A percentile compares a stretch with the other conserved stretches of the same genome.
These are phyloP conservation scores for Colletotrichum destructivum DNA, from an alignment of 2,329 filamentous ascomycete species.

Conservation along the genomic window DNA sequence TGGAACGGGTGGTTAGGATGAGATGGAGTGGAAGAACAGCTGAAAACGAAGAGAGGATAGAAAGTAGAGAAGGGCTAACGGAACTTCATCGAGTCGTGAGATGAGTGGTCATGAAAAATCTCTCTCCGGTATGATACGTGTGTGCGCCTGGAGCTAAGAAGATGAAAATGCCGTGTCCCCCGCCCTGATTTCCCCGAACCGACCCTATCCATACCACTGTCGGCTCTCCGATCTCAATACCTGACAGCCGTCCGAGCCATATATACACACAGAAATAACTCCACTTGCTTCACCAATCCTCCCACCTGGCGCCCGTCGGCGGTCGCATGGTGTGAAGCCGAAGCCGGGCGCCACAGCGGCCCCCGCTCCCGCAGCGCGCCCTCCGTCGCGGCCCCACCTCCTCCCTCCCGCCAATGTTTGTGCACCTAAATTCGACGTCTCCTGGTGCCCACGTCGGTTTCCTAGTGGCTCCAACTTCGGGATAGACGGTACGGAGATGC, in stretches of 20 bases:
- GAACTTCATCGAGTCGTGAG: no score
- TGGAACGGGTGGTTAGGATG: no score
- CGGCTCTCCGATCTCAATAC: not conserved
- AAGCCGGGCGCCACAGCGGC: not conserved
- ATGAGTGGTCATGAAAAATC: no score
- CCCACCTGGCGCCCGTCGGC: not conserved
- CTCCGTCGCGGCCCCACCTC: slow-evolving; percentile 31
- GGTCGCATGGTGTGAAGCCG: not conserved
- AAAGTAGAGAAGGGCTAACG: no score
- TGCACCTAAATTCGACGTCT: slow-evolving; percentile 31
- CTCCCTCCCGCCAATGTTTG: slow-evolving; percentile 17
- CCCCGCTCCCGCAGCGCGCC: not conserved
- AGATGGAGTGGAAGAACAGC: no score
- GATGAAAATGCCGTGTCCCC: no score
- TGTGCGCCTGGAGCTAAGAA: no score
- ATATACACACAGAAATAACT: not conserved
- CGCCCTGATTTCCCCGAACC: no score
- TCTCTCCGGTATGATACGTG: no score
- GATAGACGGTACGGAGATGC: not conserved
- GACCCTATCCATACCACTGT: no score
- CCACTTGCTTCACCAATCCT: not conserved
- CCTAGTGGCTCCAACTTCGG: not conserved
- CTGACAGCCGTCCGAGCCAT: not conserved
- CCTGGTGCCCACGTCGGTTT: not conserved
- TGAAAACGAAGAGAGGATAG: no score